Percentiles rank a stretch among this genome's conserved stretches.
phyloP scores from a whole-genome alignment of 1,284 basidiomycete genomes.

The Leccinum pachyderme region DNA sequence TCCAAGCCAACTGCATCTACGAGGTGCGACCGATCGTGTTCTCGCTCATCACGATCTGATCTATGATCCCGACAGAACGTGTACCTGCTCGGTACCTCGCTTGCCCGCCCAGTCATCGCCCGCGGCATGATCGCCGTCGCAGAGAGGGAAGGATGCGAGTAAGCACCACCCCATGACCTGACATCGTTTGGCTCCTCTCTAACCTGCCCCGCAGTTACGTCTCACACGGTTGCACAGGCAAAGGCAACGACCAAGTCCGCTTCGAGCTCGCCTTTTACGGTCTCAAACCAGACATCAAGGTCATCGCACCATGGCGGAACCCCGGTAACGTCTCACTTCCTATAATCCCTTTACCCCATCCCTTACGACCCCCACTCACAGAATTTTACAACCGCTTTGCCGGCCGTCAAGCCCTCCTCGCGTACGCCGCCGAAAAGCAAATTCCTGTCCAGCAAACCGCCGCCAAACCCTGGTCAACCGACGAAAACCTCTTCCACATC shows the following conservation, averaged over 20 bases:
- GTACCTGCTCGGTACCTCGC: slow-evolving; percentile 96
- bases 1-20: slow-evolving; percentile 99
- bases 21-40: slow-evolving; percentile 55
- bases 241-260: neutral
- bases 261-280: neutral
- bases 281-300: neutral
- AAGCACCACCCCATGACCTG: slow-evolving; percentile 31
- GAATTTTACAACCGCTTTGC: slow-evolving; percentile 98
- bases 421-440: slow-evolving; percentile 84
- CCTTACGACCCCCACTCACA: slow-evolving; percentile 27
- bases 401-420: slow-evolving; percentile 89
- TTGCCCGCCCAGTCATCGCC: slow-evolving; percentile 97
- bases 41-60: slow-evolving; percentile 9
- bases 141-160: slow-evolving; percentile 91
- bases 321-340: neutral
- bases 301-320: neutral
- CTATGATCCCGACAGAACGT: slow-evolving; percentile 61
- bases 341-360: neutral
- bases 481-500: slow-evolving; percentile 99
- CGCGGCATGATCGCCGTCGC: slow-evolving; percentile 98
- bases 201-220: slow-evolving; percentile 64
- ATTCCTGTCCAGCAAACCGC: slow-evolving; percentile 96
- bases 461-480: slow-evolving; percentile 98
- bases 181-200: slow-evolving; percentile 1
- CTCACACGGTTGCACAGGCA: slow-evolving; percentile 85